Base-by-base conservation (phyloP, 352 stramenopile genomes). In the Paralagenidium karlingii region DNA sequence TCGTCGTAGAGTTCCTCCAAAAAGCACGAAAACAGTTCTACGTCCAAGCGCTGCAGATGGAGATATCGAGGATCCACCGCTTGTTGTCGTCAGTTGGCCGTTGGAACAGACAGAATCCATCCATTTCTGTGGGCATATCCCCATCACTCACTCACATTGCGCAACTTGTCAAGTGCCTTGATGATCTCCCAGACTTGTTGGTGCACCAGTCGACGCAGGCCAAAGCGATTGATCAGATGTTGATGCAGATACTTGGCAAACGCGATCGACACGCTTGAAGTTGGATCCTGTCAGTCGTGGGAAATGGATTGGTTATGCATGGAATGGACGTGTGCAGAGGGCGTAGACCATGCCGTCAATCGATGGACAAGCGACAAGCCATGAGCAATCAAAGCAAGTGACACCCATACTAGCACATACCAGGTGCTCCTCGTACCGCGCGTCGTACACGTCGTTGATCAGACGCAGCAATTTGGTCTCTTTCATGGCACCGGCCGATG, bases 391-490 rank as follows among this genome's bases (percentile, higher is more conserved):
- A 13, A 34, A 12, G 34, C 2, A 3, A 7, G 3, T 13, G 24
- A 34, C 56, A 31, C 38, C 51, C 32, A 33, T 47, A 25, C 34
- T 58, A 28, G 42, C 31, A 12, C 28, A 50, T 6, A 36, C 52
- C 7, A 24, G 40, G 7, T 54, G 19, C 8, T 77, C 53, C 3
- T 63, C 66, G 26, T 62, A 55, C 0, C 54, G 55, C 18, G 68
- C 59, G 45, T 87, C 69, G 42, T 84, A 87, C 24, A 87, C 71
- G 13, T 87, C 69, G 34, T 75, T 77, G 20, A 87, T 63, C 1
- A 76, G 61, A 19, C 58, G 54, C 13, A 70, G 45, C 5, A 78
- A 48, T 22, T 65, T 62, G 34, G 45, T 62, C 34, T 77, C 61
- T 34, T 68, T 80, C 41, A 24, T 38, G 24, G 25, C 31, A 0